phyloP scores from a whole-genome alignment of 1,284 basidiomycete genomes.

The Ceratobasidium sp. region DNA sequence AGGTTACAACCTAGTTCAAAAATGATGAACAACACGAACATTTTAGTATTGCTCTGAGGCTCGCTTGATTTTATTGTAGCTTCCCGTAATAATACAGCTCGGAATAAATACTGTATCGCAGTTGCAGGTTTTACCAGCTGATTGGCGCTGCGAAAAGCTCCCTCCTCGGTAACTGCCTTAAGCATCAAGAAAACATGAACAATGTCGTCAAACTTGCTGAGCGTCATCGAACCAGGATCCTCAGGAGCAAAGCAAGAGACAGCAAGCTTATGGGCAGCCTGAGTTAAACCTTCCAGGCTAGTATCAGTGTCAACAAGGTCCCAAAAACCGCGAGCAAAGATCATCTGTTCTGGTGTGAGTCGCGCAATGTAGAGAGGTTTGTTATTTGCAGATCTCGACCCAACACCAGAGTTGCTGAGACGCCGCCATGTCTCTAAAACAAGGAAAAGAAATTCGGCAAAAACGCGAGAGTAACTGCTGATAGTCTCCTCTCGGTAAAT shows the following conservation, averaged over 20 bases:
- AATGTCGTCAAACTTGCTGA: not conserved
- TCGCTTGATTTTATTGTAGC: not conserved
- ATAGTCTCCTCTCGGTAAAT: not conserved
- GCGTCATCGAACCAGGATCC: not conserved
- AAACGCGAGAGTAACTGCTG: not conserved
- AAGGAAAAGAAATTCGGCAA: not conserved
- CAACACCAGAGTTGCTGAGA: not conserved
- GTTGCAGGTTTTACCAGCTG: not conserved
- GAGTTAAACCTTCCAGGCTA: not conserved
- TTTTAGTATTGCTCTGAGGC: not conserved
- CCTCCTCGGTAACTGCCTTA: not conserved
- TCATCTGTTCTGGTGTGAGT: not conserved
- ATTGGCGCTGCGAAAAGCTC: not conserved
- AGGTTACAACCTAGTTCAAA: not conserved
- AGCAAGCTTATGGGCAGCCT: not conserved
- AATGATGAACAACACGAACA: not conserved
- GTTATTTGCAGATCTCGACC: not conserved
- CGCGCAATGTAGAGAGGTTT: not conserved
- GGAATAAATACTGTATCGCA: constrained; percentile 5
- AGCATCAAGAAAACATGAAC: constrained; percentile 19
- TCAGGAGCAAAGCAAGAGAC: constrained; percentile 15
- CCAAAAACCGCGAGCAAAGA: not conserved
- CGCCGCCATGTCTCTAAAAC: not conserved
- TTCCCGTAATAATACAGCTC: not conserved
- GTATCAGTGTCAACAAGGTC: not conserved